Base-by-base conservation (phyloP, 1,284 basidiomycete species). In the Cutaneotrichosporon arboriforme region DNA sequence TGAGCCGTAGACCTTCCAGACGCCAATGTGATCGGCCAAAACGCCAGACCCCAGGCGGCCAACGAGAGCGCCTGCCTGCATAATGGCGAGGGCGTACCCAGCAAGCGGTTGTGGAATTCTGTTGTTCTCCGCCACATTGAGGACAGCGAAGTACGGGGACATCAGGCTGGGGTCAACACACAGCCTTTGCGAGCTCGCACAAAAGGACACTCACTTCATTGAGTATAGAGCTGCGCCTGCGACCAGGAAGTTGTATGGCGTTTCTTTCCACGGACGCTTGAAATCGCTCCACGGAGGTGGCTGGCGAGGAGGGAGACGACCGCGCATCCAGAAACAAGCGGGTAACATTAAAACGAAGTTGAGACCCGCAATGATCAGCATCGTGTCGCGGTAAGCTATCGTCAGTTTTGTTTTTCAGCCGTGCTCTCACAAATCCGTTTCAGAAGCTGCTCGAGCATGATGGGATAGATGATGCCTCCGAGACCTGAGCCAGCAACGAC, bases 391-490 rank as follows among this genome's bases (percentile, higher is more conserved):
- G 45, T 61, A 66, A 4, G 41, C 53, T 54, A 31, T 1, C 1
- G 42, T 54, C 26, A 54, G 47, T 9, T 20, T 12, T 20, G 13
- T 31, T 8, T n/a, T 15, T 12, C 4, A 0, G 7, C 48, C 13
- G 10, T 10, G 26, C 10, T 31, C 68, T 54, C 44, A 70, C 68
- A 52, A 18, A 65, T 39, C 14, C 49, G 18, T 20, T 63, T 55
- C 23, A 73, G 63, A 3, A 73, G 55, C 37, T 60, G 53, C 42
- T 68, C 63, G 23, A 75, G 52, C 46, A 66, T 60, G 45, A 75
- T 66, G 15, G 73, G 73, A 50, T 73, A 70, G 44, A 73, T 63
- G 17, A 75, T 66, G 13, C 73, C 73, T 12, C 68, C 69, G 8
- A 72, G 49, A 10, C 72, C 73, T 22, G 63, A 64, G 13, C 73